Conservation (phyloP, 1,284 basidiomycete genomes). For the Phenoliferia sp. region DNA sequence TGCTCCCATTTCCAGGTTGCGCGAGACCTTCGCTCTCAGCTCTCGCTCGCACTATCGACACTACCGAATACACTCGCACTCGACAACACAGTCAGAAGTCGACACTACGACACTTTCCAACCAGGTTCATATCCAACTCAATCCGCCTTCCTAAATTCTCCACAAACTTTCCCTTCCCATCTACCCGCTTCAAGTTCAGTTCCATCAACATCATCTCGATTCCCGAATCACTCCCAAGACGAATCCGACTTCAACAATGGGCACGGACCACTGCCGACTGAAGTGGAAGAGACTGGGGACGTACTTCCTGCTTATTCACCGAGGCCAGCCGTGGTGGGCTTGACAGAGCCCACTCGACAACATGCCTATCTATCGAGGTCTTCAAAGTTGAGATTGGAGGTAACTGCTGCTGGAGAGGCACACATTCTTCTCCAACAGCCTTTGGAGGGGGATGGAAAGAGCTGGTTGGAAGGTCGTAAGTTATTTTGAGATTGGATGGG, state of each 20-base stretch:
- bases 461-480: constrained; percentile 3
- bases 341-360: not conserved
- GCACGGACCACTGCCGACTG: not conserved
- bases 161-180: not conserved
- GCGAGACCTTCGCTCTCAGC: not conserved
- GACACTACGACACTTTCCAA: not conserved
- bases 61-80: not conserved
- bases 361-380: constrained; percentile 11
- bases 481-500: not conserved
- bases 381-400: constrained; percentile 14
- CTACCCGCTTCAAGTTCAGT: not conserved
- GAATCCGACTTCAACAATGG: not conserved
- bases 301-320: not conserved
- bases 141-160: not conserved
- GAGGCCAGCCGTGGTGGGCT: not conserved
- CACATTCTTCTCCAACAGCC: constrained; percentile 23
- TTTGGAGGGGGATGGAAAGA: not conserved
- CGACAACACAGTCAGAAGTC: not conserved
- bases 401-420: constrained; percentile 15
- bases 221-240: not conserved
- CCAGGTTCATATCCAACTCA: not conserved
- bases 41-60: not conserved
- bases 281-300: not conserved
- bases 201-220: not conserved
- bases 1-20: not conserved